Base-by-base conservation (phyloP, 768 basidiomycete species). In the Mycena floridula region DNA sequence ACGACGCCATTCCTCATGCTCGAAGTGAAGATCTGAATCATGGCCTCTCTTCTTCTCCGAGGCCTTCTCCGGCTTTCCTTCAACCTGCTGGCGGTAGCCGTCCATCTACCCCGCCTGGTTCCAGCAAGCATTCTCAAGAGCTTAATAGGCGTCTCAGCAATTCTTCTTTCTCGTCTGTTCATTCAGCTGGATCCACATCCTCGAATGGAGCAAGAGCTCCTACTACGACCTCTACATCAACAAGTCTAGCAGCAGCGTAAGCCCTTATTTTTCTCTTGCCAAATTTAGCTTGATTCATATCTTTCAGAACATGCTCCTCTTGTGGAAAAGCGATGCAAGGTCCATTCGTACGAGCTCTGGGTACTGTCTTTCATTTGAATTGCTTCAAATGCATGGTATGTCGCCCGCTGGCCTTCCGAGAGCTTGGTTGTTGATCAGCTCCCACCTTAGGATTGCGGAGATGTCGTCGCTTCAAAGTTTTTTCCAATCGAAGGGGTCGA, bases 351-450 rank as follows among this genome's bases (percentile, higher is more conserved):
- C 79, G 96, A 47, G 96, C 96, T 1, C 71, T 99, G 42, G 85
- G 89, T 46, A 87, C 89, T 0, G 91, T 97, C 20, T 98, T 84
- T 60, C 96, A 99, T 64, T 65, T 98, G n/a, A 88, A 89, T 54
- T 99, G 96, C 70, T 99, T 99, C 78, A 89, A 89, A 58, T 99
- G 96, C 74, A 78, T 90, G 78, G 95, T 96, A 56, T 53, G 86
- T 69, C 16, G 46, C 45, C n/a, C 51, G 25, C 42, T 35, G 43
- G 22, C 32, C 27, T 50, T 21, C 27, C 39, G 12, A 40, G 48
- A 26, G n/a, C n/a, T n/a, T n/a, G n/a, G n/a, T n/a, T n/a, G 30
- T 18, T 42, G 42, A 39, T 53, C 46, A 37, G 25, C 24, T 43
- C 30, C 43, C 26, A 49, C 12, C 16, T 20, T 59, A 97, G 95